A percentile compares a stretch with the other conserved stretches of the same genome.
Conservation (phyloP, 192 early-diverging fungal species). For the Backusella macrospora region DNA sequence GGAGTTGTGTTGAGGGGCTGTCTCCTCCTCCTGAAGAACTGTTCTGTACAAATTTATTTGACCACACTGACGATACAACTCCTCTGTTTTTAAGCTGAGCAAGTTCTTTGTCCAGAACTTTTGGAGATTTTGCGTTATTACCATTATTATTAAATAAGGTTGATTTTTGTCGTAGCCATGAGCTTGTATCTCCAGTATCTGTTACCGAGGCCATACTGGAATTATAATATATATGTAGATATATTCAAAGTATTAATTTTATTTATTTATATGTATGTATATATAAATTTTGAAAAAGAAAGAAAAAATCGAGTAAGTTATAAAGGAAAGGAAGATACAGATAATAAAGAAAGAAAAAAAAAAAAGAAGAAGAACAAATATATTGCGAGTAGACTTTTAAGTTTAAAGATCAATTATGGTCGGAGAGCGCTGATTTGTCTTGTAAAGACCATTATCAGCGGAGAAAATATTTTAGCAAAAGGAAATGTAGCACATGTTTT, state of each 20-base stretch:
- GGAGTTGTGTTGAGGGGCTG: conserved; percentile 13
- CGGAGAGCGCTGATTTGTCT: background rate
- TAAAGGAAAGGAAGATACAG: background rate
- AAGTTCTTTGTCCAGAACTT: conserved; percentile 17
- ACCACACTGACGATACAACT: conserved; percentile 24
- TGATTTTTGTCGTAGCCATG: conserved; percentile 10
- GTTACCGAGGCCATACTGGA: conserved; percentile 11
- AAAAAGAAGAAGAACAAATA: conserved; percentile 8
- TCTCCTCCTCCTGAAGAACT: background rate
- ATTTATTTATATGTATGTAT: background rate
- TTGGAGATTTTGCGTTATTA: conserved; percentile 6
- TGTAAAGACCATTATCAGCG: background rate
- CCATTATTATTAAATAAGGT: conserved; percentile 1
- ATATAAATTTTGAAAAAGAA: background rate
- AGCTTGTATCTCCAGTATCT: conserved; percentile 2
- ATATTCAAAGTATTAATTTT: conserved; percentile 3
- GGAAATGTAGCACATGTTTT: conserved; percentile 23
- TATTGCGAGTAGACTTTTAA: conserved; percentile 14
- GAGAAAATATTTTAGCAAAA: conserved; percentile 17
- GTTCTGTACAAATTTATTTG: conserved; percentile 22
- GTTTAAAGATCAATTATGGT: conserved; percentile 10
- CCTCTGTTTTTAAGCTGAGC: conserved; percentile 19
- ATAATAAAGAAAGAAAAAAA: conserved; percentile 2
- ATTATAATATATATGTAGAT: background rate
- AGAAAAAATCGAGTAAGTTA: conserved; percentile 2